phyloP scores from a whole-genome alignment of 768 basidiomycete genomes.

The Lactifluus pinguis region DNA sequence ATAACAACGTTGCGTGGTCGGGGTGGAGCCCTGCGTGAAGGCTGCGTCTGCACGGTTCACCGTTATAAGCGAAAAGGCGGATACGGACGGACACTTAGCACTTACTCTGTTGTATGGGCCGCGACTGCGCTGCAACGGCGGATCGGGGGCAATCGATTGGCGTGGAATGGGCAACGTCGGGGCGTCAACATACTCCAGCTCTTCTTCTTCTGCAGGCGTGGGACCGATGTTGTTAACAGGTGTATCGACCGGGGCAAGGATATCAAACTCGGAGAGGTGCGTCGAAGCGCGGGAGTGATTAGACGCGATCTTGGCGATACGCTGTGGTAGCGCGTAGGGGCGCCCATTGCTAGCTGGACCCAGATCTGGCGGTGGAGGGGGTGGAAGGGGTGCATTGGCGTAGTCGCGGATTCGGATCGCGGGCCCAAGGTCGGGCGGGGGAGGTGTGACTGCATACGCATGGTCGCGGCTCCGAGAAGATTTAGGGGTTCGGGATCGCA shows the following conservation, averaged over 20 bases:
- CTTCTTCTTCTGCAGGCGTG: constrained; percentile 11
- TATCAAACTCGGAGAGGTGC: constrained; percentile 18
- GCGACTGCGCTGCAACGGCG: not conserved
- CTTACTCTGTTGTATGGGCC: not conserved
- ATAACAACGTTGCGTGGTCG: constrained; percentile 12
- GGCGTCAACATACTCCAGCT: constrained; percentile 13
- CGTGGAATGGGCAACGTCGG: not conserved
- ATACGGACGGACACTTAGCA: not conserved
- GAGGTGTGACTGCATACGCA: not conserved
- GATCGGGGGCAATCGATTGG: constrained; percentile 1
- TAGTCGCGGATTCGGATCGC: not conserved
- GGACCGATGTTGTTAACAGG: not conserved
- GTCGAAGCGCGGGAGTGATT: constrained; percentile 17
- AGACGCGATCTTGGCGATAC: constrained; percentile 4
- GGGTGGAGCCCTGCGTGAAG: not conserved
- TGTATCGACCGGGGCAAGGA: constrained; percentile 14
- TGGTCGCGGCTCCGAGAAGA: constrained; percentile 2
- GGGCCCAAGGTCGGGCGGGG: constrained; percentile 1
- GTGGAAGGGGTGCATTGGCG: not conserved
- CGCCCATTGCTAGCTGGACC: not conserved
- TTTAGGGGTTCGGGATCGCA: not conserved
- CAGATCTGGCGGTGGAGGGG: constrained; percentile 2
- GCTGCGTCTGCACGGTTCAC: not conserved
- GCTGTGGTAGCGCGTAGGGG: not conserved
- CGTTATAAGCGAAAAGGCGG: not conserved